Conservation (phyloP, 495 filamentous ascomycete genomes). For the Neurospora cerealis region DNA sequence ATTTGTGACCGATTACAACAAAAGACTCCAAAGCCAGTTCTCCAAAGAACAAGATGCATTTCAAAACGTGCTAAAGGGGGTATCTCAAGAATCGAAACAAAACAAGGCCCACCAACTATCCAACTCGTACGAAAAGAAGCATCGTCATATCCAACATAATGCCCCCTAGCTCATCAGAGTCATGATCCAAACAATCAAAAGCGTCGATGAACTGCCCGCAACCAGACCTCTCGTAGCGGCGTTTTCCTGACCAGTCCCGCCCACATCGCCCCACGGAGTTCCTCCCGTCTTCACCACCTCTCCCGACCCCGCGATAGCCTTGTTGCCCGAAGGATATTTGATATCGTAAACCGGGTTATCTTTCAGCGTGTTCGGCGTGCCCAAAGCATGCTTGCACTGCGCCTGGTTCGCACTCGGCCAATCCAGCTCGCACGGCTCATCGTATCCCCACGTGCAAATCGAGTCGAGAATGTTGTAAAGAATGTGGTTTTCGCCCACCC, state of each 20-base stretch:
- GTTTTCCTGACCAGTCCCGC: background rate
- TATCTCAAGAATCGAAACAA: background rate
- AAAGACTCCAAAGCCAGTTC: background rate
- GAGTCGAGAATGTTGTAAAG: constrained; percentile 37
- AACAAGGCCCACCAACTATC: background rate
- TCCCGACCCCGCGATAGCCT: constrained; percentile 26
- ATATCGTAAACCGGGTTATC: constrained; percentile 37
- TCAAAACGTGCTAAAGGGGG: background rate
- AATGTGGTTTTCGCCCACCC: constrained; percentile 32
- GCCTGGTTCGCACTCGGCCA: constrained; percentile 39
- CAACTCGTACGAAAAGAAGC: background rate
- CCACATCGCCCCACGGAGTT: background rate
- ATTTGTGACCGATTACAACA: background rate
- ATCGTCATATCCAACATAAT: background rate
- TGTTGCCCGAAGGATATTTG: constrained; percentile 32
- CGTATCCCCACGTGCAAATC: constrained; percentile 33
- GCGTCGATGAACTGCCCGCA: background rate
- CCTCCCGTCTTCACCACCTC: constrained; percentile 19
- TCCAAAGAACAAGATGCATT: background rate
- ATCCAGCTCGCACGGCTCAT: constrained; percentile 35
- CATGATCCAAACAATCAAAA: background rate
- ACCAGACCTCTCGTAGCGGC: background rate
- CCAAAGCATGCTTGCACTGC: constrained; percentile 27
- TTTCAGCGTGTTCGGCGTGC: constrained; percentile 24
- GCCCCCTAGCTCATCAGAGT: background rate